Base-by-base conservation (phyloP, 495 filamentous ascomycete species). In the Talaromyces adpressus region DNA sequence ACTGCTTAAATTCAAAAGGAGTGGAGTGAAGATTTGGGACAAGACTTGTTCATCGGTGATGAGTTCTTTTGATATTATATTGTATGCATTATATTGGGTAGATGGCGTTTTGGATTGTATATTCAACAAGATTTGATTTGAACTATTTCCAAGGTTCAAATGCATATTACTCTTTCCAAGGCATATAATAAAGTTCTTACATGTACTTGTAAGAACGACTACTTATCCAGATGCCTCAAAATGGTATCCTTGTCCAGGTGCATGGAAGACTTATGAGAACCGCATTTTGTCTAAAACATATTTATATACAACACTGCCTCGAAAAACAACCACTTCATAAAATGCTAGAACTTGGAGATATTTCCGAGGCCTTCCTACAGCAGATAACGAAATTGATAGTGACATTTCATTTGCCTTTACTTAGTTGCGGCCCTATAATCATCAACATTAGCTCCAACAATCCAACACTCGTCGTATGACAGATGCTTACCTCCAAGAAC, bases 401-500 rank as follows among this genome's bases (percentile, higher is more conserved):
- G 18, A 34, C 41, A 61, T 20, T 16, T 9, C 47, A 62, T 45
- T 57, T 56, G 66, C 62, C 52, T 73, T 36, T 41, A 14, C 14
- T 41, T 70, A 80, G 71, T 80, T 80, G 69, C 78, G 78, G 66
- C 78, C 78, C 60, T 62, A 32, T 34, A 60, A 6, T 8, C 5
- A 36, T 23, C 45, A 60, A 32, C 14, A 18, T 62, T 12, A 62
- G 60, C 29, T 20, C 59, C 14, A n/a, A 12, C 7, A 16, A 36
- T 36, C 32, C 32, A 8, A 36, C 32, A 1, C 32, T 36, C 32
- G 3, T 23, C 11, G 23, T n/a, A 57, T 22, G 8, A 34, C 16
- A 59, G 41, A 56, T 4, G n/a, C 76, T 63, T 81, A 88, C 89
- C 86, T 98, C 91, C 71, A 98, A 80, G 82, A 98, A 98, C 32